Evolutionary conservation across 78 protist species (phyloP).

Genomic region (Capsaspora owczarzaki): DNA sequence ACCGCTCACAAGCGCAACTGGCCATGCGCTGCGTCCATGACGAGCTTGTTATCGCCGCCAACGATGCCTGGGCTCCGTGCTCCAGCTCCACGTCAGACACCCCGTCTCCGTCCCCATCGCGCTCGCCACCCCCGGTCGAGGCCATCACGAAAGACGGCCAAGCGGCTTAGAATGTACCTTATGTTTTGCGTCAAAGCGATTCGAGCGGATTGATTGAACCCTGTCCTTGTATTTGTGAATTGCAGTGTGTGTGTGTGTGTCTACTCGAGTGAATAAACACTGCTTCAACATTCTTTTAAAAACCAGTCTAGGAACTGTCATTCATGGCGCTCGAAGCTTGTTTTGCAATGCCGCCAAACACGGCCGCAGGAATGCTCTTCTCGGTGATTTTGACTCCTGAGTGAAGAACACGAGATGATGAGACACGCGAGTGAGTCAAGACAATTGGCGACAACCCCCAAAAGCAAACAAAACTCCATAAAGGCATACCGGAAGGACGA

Average conservation of each 20-base stretch:
- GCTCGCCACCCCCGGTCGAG: too few species aligned
- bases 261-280: too few species aligned
- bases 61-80: background rate
- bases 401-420: background rate
- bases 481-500: background rate
- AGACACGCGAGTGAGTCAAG: background rate
- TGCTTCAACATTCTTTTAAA: too few species aligned
- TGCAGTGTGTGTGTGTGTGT: background rate
- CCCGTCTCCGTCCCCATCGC: too few species aligned
- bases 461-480: background rate
- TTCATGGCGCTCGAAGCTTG: too few species aligned
- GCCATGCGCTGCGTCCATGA: background rate
- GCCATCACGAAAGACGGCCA: too few species aligned
- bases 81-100: background rate
- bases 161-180: too few species aligned
- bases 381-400: background rate
- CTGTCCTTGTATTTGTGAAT: background rate
- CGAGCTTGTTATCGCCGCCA: background rate
- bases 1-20: background rate
- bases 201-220: too few species aligned
- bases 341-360: conserved; percentile 5
- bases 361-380: conserved; percentile 9
- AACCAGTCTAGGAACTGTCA: too few species aligned
- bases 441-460: background rate
- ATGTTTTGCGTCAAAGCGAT: too few species aligned